Base-by-base conservation (phyloP, 306 rosid species). In the Myrica gale region DNA sequence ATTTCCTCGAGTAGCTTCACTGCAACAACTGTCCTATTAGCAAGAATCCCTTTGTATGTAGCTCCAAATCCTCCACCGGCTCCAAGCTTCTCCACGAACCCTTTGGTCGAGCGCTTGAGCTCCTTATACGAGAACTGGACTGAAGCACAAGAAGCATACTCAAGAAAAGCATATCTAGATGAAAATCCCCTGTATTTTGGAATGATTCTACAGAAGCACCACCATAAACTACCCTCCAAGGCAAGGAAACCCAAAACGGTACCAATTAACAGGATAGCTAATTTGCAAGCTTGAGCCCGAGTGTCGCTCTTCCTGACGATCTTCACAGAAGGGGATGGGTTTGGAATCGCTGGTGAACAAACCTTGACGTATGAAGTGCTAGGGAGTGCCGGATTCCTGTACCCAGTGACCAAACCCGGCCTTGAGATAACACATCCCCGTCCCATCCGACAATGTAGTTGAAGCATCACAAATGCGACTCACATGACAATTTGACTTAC, bases 101-200 rank as follows among this genome's bases (percentile, higher is more conserved):
- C 97, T 54, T 90, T 90, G 0, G 98, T 92, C 1, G 89, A 78
- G 5, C 89, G 89, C 75, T 86, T 88, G 20, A 95, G 96, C 48
- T 95, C 96, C 84, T 83, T 92, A 74, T 80, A 88, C 0, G 90
- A 80, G 81, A 95, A 95, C 85, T 95, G 97, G 47, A 90, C 88
- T 0, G 98, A 97, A 0, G 97, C 98, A 17, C 98, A 93, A 7
- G 98, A 95, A 54, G 98, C 98, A 85, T 95, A 95, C 87, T 95
- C 98, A 47, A 95, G 92, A 74, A 95, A 96, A n/a, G 95, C 91
- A 73, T 90, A 88, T 15, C 90, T 90, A 60, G 90, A 82, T 1
- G 98, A 89, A 79, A 89, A 80, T 41, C 80, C 89, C 42, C 93
- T 89, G 42, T 89, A 84, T 6, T 77, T 82, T 2, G 77, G 42